Evolutionary conservation across 2,329 filamentous ascomycete genomes (phyloP).

Genomic region (Nemania sp.): DNA sequence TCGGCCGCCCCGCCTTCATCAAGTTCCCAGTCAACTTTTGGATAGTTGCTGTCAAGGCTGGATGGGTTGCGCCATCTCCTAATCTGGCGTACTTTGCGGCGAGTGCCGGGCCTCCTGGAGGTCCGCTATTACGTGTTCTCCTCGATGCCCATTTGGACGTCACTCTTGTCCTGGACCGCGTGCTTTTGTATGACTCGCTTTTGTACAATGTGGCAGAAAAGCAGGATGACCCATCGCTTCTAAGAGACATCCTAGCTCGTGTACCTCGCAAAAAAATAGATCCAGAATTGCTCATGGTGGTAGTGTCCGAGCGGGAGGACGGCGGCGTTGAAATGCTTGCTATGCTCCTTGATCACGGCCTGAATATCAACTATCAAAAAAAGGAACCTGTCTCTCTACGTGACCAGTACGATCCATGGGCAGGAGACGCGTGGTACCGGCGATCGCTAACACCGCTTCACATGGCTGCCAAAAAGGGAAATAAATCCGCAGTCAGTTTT

Average conservation of each 20-base stretch:
- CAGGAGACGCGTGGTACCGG: neutral
- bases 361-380: conserved; percentile 30
- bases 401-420: conserved; percentile 4
- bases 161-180: neutral
- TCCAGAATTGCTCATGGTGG: neutral
- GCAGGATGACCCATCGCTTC: conserved; percentile 24
- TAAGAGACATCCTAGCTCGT: conserved; percentile 24
- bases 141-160: conserved; percentile 26
- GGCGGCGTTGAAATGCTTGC: conserved; percentile 28
- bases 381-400: neutral
- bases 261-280: conserved; percentile 12
- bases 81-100: neutral
- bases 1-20: neutral
- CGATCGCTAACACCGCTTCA: conserved; percentile 23
- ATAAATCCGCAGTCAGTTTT: conserved; percentile 27
- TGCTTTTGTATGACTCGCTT: neutral
- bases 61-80: conserved; percentile 28
- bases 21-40: conserved; percentile 22
- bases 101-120: neutral
- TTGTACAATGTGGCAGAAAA: conserved; percentile 11
- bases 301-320: neutral
- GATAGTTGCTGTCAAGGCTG: conserved; percentile 18
- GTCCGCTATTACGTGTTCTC: conserved; percentile 19
- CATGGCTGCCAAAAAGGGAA: conserved; percentile 20
- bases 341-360: conserved; percentile 29